Evolutionary conservation across 2,329 filamentous ascomycete genomes (phyloP).

Genomic region (Orbilia quercus): DNA sequence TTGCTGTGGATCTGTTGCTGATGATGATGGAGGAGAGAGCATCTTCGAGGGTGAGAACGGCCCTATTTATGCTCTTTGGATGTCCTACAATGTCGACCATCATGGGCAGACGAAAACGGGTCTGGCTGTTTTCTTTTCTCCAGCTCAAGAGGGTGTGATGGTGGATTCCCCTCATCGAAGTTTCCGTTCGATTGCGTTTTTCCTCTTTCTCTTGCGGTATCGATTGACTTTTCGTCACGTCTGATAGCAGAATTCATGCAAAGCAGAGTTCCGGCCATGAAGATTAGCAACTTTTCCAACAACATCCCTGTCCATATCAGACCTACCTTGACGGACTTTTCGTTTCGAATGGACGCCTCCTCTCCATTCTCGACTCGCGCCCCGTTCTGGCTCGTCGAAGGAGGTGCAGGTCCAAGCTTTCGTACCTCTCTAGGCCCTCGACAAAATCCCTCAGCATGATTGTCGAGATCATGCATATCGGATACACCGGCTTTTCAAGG

Average conservation of each 20-base stretch:
- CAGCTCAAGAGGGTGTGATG: conserved; percentile 38
- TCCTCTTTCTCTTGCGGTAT: conserved; percentile 48
- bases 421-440: conserved; percentile 34
- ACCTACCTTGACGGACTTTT: conserved; percentile 53
- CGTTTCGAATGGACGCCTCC: conserved; percentile 56
- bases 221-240: conserved; percentile 54
- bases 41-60: conserved; percentile 56
- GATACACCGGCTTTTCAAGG: conserved; percentile 55
- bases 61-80: conserved; percentile 59
- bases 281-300: conserved; percentile 51
- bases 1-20: conserved; percentile 50
- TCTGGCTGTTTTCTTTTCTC: conserved; percentile 31
- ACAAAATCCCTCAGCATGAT: conserved; percentile 57
- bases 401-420: conserved; percentile 54
- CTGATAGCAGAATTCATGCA: conserved; percentile 57
- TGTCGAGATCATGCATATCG: conserved; percentile 55
- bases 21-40: conserved; percentile 47
- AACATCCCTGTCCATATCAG: conserved; percentile 53
- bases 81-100: conserved; percentile 36
- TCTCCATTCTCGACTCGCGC: conserved; percentile 49
- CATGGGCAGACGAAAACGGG: conserved; percentile 28
- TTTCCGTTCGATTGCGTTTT: conserved; percentile 30
- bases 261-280: conserved; percentile 56
- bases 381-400: conserved; percentile 36
- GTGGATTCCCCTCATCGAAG: conserved; percentile 30